Evolutionary conservation across 2,329 filamentous ascomycete species (phyloP).

Genomic region (Periglandula ipomoeae): DNA sequence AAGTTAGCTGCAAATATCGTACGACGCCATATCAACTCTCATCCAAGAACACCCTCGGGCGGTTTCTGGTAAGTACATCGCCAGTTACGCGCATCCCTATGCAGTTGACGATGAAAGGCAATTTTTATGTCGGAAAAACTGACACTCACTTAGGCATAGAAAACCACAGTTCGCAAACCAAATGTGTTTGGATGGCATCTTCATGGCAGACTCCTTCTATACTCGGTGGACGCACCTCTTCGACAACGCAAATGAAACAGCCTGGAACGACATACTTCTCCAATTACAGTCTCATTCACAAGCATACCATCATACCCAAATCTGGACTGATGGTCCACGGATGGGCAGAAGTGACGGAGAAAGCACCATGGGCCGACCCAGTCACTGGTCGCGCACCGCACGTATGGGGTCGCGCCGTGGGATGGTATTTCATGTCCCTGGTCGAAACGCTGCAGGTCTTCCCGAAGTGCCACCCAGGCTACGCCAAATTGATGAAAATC

Average conservation of each 20-base stretch:
- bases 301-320: conserved; percentile 28
- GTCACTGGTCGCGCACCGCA: conserved; percentile 39
- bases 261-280: conserved; percentile 33
- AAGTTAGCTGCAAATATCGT: conserved; percentile 37
- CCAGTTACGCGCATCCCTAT: background rate
- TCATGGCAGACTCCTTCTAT: conserved; percentile 38
- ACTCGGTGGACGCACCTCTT: conserved; percentile 30
- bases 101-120: background rate
- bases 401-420: conserved; percentile 42
- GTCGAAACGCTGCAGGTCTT: conserved; percentile 40
- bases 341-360: conserved; percentile 36
- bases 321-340: conserved; percentile 42
- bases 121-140: background rate
- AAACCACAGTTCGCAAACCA: conserved; percentile 38
- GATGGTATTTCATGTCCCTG: conserved; percentile 44
- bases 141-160: conserved; percentile 22
- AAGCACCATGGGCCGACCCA: conserved; percentile 40
- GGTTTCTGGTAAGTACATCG: conserved; percentile 37
- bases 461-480: conserved; percentile 26
- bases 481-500: conserved; percentile 27
- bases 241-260: conserved; percentile 27
- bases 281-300: conserved; percentile 38
- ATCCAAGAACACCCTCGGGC: conserved; percentile 39
- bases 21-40: conserved; percentile 34
- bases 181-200: conserved; percentile 51